A percentile compares a stretch with the other conserved stretches of the same genome.
Conservation (phyloP, 345 rosid genomes). For the Corymbia maculata region DNA sequence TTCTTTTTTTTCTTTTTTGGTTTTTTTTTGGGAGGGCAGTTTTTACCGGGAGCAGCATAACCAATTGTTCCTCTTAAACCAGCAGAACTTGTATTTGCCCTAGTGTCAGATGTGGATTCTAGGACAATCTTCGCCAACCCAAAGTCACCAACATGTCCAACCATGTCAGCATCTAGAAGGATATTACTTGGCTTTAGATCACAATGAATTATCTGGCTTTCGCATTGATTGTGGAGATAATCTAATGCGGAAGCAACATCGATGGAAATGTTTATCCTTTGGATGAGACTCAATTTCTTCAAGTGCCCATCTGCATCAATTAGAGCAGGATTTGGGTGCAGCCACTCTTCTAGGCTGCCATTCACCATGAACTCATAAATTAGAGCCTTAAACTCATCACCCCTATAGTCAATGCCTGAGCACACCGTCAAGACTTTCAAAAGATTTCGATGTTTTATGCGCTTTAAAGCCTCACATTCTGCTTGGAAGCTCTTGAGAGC, state of each 20-base stretch:
- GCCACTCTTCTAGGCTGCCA: background rate
- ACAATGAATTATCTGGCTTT: background rate
- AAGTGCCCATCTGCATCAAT: background rate
- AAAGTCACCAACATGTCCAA: background rate
- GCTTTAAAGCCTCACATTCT: background rate
- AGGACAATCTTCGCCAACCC: background rate
- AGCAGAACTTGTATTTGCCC: background rate
- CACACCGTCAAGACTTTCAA: background rate
- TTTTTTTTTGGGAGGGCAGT: background rate
- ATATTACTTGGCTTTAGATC: background rate
- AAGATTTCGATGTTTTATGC: background rate
- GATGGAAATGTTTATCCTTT: background rate
- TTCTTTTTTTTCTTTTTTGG: no score
- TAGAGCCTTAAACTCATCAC: background rate
- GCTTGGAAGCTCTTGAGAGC: background rate
- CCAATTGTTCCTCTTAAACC: background rate
- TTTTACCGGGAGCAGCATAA: fast-evolving
- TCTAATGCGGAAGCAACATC: background rate
- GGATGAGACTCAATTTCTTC: background rate
- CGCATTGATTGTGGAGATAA: background rate
- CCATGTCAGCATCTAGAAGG: background rate
- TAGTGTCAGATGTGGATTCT: fast-evolving
- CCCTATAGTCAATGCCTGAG: background rate
- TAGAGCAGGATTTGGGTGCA: background rate
- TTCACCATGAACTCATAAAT: background rate